Conservation (phyloP, 768 basidiomycete genomes). For the Neoboletus magnificus region DNA sequence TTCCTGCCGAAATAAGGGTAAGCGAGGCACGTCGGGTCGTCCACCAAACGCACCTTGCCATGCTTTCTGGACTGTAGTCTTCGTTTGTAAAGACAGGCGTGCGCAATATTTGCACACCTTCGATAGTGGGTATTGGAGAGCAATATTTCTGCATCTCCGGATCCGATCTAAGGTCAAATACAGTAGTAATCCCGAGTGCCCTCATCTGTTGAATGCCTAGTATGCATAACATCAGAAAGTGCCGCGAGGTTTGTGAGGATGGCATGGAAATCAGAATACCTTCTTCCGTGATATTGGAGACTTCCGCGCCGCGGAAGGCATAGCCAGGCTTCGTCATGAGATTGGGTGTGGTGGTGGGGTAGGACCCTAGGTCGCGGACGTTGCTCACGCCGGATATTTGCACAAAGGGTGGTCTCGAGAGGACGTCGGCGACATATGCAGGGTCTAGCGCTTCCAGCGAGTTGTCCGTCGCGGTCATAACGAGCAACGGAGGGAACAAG, state of each 20-base stretch:
- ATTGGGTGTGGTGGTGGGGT: conserved; percentile 48
- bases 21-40: neutral
- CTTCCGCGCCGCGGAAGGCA: conserved; percentile 67
- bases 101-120: conserved; percentile 58
- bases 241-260: neutral
- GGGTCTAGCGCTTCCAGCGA: conserved; percentile 66
- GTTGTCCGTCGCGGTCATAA: conserved; percentile 21
- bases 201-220: conserved; percentile 57
- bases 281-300: conserved; percentile 66
- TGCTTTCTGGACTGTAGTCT: conserved; percentile 81
- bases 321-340: conserved; percentile 54
- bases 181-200: conserved; percentile 58
- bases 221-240: neutral
- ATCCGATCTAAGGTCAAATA: conserved; percentile 79
- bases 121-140: conserved; percentile 58
- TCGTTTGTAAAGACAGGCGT: conserved; percentile 63
- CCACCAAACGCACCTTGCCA: conserved; percentile 69
- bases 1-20: conserved; percentile 19
- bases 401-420: conserved; percentile 71
- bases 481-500: neutral
- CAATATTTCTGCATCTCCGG: conserved; percentile 76
- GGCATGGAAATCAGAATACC: conserved; percentile 39
- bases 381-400: conserved; percentile 72
- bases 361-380: conserved; percentile 67
- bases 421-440: conserved; percentile 54